A percentile compares a stretch with the other conserved stretches of the same genome.
Evolutionary conservation across 1,284 basidiomycete genomes (phyloP).

Genomic region (Caloboletus firmus): DNA sequence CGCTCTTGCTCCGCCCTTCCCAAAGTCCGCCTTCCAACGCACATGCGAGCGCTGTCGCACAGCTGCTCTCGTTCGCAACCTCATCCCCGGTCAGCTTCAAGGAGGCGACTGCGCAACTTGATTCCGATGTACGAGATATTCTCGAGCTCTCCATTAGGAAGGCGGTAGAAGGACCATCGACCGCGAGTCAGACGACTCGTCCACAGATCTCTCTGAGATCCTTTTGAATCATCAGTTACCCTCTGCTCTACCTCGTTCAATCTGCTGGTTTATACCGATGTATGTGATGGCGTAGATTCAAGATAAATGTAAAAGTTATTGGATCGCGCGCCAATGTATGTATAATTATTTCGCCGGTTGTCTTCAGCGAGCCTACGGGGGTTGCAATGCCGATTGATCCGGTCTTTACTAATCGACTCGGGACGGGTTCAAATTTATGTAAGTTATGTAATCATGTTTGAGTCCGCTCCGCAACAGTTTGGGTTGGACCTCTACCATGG

Average conservation of each 20-base stretch:
- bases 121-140: slow-evolving; percentile 55
- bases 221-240: slow-evolving; percentile 43
- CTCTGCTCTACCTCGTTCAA: too few species aligned
- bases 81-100: slow-evolving; percentile 80
- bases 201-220: slow-evolving; percentile 80
- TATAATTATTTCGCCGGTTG: neutral
- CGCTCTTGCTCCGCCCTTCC: slow-evolving; percentile 67
- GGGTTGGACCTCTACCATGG: too few species aligned
- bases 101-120: slow-evolving; percentile 76
- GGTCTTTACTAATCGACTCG: too few species aligned
- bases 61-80: slow-evolving; percentile 78
- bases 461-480: too few species aligned
- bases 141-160: slow-evolving; percentile 82
- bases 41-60: slow-evolving; percentile 66
- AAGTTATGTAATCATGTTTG: too few species aligned
- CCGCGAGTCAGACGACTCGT: slow-evolving; percentile 44
- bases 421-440: too few species aligned
- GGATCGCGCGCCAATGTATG: neutral
- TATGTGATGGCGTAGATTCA: neutral
- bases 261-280: slow-evolving; percentile 5
- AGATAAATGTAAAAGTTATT: neutral
- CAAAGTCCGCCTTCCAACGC: slow-evolving; percentile 47
- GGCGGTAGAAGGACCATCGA: slow-evolving; percentile 56
- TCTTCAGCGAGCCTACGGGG: too few species aligned
- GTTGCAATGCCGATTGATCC: too few species aligned